These are phyloP conservation scores for Pisolithus sp. DNA, from an alignment of 768 basidiomycete genomes.

Conservation along the genomic window DNA sequence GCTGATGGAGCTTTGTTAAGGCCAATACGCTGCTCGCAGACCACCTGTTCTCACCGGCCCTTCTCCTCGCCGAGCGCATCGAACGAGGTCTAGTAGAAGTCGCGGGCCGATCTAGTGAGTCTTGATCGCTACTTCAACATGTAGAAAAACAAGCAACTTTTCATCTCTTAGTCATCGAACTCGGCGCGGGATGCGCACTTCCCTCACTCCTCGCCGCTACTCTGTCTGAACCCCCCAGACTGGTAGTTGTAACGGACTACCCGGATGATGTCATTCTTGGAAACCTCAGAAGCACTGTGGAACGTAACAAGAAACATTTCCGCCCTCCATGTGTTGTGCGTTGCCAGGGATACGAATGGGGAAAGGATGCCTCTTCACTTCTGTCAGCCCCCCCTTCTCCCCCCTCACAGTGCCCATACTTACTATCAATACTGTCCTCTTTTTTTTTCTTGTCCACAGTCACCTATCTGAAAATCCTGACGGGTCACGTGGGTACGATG, in stretches of 20 bases:
- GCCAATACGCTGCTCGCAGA: conserved; percentile 68
- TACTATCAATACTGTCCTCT: not conserved
- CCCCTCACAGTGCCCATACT: not conserved
- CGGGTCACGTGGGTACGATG: conserved; percentile 37
- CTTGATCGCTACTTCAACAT: not conserved
- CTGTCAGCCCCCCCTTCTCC: conserved; percentile 35
- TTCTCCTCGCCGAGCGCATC: conserved; percentile 61
- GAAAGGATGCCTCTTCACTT: conserved; percentile 38
- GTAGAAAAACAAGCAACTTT: not conserved
- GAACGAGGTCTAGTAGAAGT: conserved; percentile 48
- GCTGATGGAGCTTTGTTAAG: conserved; percentile 28
- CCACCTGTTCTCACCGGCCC: conserved; percentile 64
- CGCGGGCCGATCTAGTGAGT: conserved; percentile 36
- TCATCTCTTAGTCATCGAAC: conserved; percentile 49
- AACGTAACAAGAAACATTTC: conserved; percentile 38
- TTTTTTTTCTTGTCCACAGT: conserved; percentile 6
- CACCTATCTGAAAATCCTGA: conserved; percentile 6
- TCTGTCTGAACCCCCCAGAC: conserved; percentile 36
- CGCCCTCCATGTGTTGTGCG: conserved; percentile 35
- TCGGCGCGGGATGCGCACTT: conserved; percentile 63
- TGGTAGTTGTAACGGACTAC: conserved; percentile 63
- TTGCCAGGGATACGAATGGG: conserved; percentile 60
- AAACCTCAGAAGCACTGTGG: conserved; percentile 51
- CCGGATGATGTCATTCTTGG: conserved; percentile 55
- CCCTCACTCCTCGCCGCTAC: conserved; percentile 58